Base-by-base conservation (phyloP, 2,329 filamentous ascomycete species). In the Berkeleyomyces basicola region DNA sequence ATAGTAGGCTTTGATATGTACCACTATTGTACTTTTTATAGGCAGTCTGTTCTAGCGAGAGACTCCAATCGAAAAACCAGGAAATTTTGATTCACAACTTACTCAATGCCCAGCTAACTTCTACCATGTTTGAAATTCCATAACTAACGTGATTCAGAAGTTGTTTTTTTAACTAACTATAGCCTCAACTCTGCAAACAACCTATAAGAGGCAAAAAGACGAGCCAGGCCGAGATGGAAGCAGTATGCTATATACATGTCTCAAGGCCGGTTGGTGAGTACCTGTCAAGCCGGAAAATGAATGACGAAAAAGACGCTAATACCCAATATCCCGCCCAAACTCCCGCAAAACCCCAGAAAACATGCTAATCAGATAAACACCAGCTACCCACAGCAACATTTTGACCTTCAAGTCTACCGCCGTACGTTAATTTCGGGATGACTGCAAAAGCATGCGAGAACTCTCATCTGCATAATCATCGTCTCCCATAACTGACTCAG, bases 401-500 rank as follows among this genome's bases (percentile, higher is more conserved):
- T 58, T 16, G 40, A 42, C 23, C 37, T 33, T 43, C 16, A 4
- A 31, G 55, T n/a, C 55, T 16, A 33, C 55, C 3, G 23, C 16
- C 23, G 40, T 37, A 59, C n/a, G 10, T 59, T 36, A 63, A 42
- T 31, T 6, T 40, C 55, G 46, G 36, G 37, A 44, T 10, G 58
- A 57, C 58, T 58, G 47, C 33, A 58, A 33, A 53, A 64, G 55
- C 64, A 65, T 64, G 72, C 67, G 58, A 71, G 72, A 37, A 71
- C 68, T 51, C 67, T 66, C n/a, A 70, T 69, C 53, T 72, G 69
- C 57, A 59, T 61, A 65, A 76, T 74, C 61, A 86, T 73, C 83
- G 85, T 87, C 65, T 76, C 61, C 63, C 53, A 64, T 78, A 64
- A 78, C 78, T 67, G 76, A 76, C 74, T 83, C 58, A 11, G 23